These are phyloP conservation scores for Anthoceros angustus DNA, from an alignment of 225 moss, liverwort and hornwort species.

Conservation along the genomic window DNA sequence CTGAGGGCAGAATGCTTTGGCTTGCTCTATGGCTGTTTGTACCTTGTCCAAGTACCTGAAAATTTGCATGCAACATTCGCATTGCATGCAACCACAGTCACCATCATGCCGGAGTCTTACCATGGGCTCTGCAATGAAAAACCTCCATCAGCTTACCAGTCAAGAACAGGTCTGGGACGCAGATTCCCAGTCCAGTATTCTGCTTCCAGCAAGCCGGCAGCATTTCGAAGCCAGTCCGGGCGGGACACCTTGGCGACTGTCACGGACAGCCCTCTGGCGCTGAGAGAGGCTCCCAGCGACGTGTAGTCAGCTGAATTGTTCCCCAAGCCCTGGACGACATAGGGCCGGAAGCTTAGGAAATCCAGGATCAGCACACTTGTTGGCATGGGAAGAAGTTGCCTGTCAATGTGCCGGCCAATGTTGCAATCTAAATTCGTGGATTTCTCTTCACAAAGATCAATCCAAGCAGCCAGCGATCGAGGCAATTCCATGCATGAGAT, in stretches of 20 bases:
- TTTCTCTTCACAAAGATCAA: no score
- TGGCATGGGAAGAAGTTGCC: no score
- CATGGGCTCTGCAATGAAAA: background rate
- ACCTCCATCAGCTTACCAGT: constrained; percentile 37
- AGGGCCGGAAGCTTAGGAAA: constrained; percentile 7
- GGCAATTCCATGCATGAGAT: background rate
- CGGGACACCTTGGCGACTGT: constrained; percentile 74
- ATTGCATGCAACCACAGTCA: background rate
- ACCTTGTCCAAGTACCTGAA: constrained; percentile 76
- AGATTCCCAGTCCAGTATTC: constrained; percentile 89
- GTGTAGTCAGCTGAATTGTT: constrained; percentile 80
- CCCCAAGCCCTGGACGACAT: constrained; percentile 69
- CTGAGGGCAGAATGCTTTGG: constrained; percentile 33
- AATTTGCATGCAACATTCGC: background rate
- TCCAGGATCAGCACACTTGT: constrained; percentile 4
- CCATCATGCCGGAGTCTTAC: background rate
- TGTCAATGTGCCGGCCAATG: background rate
- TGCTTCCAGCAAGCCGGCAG: constrained; percentile 67
- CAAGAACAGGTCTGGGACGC: constrained; percentile 69
- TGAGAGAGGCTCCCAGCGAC: constrained; percentile 58
- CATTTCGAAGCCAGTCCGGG: constrained; percentile 89
- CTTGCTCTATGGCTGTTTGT: constrained; percentile 43
- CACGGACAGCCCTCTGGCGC: constrained; percentile 45
- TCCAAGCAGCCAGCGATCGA: background rate
- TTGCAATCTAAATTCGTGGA: no score